These are phyloP conservation scores for Pichia sp. DNA, from an alignment of 1,139 yeast genomes.

Conservation along the genomic window DNA sequence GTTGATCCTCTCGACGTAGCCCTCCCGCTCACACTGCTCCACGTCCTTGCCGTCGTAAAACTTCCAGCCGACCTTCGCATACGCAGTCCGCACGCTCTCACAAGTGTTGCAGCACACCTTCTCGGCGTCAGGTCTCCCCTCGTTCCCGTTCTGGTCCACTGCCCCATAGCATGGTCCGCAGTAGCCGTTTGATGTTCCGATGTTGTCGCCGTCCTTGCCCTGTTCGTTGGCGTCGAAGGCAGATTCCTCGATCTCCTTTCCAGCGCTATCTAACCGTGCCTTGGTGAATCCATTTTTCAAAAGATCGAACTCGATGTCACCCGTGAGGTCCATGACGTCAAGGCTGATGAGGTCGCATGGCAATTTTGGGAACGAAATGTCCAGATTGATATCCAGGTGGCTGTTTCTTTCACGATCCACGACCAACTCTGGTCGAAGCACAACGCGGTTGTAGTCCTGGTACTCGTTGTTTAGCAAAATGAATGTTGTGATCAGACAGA, in stretches of 20 bases:
- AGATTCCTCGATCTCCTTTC: conserved; percentile 38
- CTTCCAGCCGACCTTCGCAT: conserved; percentile 76
- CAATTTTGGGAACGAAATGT: conserved; percentile 73
- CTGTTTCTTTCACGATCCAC: conserved; percentile 82
- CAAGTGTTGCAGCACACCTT: conserved; percentile 80
- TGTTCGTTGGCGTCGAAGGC: conserved; percentile 33
- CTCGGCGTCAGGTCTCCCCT: conserved; percentile 34
- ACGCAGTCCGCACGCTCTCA: conserved; percentile 75
- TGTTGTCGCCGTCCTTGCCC: conserved; percentile 24
- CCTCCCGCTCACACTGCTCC: conserved; percentile 86
- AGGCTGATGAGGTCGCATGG: conserved; percentile 71
- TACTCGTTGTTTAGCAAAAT: conserved; percentile 72
- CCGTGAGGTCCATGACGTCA: conserved; percentile 79
- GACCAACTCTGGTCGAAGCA: conserved; percentile 74
- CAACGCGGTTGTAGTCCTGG: conserved; percentile 62
- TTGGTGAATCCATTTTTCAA: conserved; percentile 67
- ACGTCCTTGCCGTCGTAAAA: conserved; percentile 83
- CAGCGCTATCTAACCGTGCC: conserved; percentile 53
- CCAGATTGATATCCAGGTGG: conserved; percentile 72
- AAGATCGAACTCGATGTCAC: conserved; percentile 75
- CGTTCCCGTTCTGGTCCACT: conserved; percentile 56
- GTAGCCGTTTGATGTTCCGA: conserved; percentile 33
- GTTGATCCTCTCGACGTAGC: conserved; percentile 62
- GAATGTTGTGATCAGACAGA: conserved; percentile 60
- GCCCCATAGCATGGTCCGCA: conserved; percentile 96